Evolutionary conservation across 805 yeast genomes (phyloP).

Genomic region (Kodamaea leandrae): DNA sequence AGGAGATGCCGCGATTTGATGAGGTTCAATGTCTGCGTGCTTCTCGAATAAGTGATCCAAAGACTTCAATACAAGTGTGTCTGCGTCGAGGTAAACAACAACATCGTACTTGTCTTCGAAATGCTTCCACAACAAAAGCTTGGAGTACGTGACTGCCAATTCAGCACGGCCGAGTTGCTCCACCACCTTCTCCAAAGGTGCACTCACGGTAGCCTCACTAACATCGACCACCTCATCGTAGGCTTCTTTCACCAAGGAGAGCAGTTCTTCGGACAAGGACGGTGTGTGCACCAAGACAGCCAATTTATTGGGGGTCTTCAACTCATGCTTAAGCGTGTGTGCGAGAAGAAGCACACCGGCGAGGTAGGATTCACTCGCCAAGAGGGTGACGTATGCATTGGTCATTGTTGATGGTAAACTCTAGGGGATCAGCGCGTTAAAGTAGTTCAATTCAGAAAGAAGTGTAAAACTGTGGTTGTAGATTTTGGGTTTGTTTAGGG

Average conservation of each 20-base stretch:
- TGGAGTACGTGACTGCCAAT: slow-evolving; percentile 26
- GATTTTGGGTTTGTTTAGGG: background rate
- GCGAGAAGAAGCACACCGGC: slow-evolving; percentile 37
- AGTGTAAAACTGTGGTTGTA: background rate
- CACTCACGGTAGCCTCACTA: slow-evolving; percentile 14
- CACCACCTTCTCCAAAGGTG: slow-evolving; percentile 20
- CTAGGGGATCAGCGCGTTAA: background rate
- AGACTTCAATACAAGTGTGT: slow-evolving; percentile 23
- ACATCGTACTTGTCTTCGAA: slow-evolving; percentile 19
- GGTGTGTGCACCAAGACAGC: slow-evolving; percentile 19
- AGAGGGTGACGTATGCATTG: slow-evolving; percentile 28
- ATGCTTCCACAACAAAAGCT: slow-evolving; percentile 25
- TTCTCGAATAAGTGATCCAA: slow-evolving; percentile 24
- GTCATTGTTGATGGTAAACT: slow-evolving; percentile 1
- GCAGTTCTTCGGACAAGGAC: slow-evolving; percentile 16
- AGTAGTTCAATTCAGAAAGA: too few relatives aligned
- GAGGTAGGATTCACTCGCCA: slow-evolving; percentile 32
- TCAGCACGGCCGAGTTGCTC: slow-evolving; percentile 25
- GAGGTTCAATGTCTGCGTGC: slow-evolving; percentile 9
- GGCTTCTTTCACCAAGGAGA: slow-evolving; percentile 18
- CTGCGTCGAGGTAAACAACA: slow-evolving; percentile 28
- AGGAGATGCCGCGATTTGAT: slow-evolving; percentile 24
- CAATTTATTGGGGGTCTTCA: slow-evolving; percentile 18
- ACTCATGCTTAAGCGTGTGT: slow-evolving; percentile 19
- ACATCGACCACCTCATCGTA: slow-evolving; percentile 29